Percentiles rank a stretch among this genome's conserved stretches.
phyloP scores from a whole-genome alignment of 1,139 yeast genomes.

The Diutina catenulata region DNA sequence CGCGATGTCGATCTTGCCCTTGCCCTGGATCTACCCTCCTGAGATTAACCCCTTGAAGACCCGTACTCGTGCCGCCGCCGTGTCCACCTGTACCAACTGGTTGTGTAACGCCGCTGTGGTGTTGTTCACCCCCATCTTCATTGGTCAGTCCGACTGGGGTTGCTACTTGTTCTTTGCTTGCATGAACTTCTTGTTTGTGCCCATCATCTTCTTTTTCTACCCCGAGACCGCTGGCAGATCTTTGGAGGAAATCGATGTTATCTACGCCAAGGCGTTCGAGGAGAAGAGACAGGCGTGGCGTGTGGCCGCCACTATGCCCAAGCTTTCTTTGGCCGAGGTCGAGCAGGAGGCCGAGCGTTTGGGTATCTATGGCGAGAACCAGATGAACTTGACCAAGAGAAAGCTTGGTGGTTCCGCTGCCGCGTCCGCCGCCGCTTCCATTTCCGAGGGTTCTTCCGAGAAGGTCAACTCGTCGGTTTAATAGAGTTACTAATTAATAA shows the following conservation, averaged over 20 bases:
- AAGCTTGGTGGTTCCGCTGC: no score
- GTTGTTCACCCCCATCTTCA: conserved; percentile 40
- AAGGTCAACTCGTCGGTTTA: no score
- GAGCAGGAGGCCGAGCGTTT: conserved; percentile 36
- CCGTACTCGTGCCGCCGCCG: conserved; percentile 44
- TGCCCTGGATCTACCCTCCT: conserved; percentile 52
- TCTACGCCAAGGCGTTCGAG: conserved; percentile 33
- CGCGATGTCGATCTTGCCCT: conserved; percentile 44
- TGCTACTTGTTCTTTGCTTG: conserved; percentile 36
- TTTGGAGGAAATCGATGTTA: conserved; percentile 34
- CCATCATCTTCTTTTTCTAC: conserved; percentile 33
- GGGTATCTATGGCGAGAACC: conserved; percentile 33
- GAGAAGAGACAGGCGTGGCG: conserved; percentile 38
- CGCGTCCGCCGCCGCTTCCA: no score
- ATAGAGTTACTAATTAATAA: no score
- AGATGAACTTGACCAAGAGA: conserved; percentile 2
- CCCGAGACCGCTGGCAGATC: conserved; percentile 39
- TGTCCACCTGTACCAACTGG: conserved; percentile 37
- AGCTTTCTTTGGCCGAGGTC: conserved; percentile 30
- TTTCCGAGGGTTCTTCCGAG: no score
- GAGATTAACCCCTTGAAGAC: conserved; percentile 54
- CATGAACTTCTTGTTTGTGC: conserved; percentile 26
- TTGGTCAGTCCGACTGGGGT: conserved; percentile 29
- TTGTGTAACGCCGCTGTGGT: conserved; percentile 37
- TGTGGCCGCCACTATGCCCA: conserved; percentile 41